Evolutionary conservation across 116 monocot genomes (phyloP), one percentile per base, ranked within the genome.

Genomic region (Dioscorea cayenensis): DNA sequence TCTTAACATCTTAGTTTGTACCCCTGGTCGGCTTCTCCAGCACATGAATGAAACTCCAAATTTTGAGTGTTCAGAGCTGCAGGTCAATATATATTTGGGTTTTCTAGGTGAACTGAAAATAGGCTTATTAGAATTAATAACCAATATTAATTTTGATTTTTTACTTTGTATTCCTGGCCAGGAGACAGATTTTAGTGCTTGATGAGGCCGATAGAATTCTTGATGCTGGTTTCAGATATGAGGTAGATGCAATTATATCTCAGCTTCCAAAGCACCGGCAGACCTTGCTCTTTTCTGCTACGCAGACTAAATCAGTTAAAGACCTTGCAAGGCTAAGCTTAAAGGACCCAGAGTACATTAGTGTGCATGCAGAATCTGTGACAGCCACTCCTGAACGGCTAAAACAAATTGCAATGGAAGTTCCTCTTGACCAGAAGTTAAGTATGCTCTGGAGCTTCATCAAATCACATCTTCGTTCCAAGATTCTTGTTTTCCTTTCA

Each of bases 141-240:
- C 17, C 16, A 55, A 55, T 18, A 18, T 18, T 55, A n/a, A n/a
- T 55, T 55, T 11, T 55, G 55, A 16, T 2, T 55, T 43, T 43
- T 0, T 20, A 23, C 20, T 70, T 73, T 21, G 14, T 73, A 52
- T 76, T 73, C 12, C 43, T 75, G 22, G 52, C 68, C 64, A 72
- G 58, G 71, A 80, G 48, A 83, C 89, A 92, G 89, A 69, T 95
- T 72, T 84, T 92, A 76, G 92, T 97, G 71, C 82, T 97, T 77
- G 96, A 97, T 81, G 96, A 97, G 80, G 96, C 96, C 38, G 93
- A 97, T 86, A 80, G 90, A 50, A 92, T 92, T 83, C 90, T 97
- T 76, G 96, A 97, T 81, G 72, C 77, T 11, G 86, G 86, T 66
- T 96, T 96, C 70, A 82, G 61, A 60, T 77, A 70, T 28, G 84